phyloP scores from a whole-genome alignment of 345 rosid species.

The Populus euphratica region DNA sequence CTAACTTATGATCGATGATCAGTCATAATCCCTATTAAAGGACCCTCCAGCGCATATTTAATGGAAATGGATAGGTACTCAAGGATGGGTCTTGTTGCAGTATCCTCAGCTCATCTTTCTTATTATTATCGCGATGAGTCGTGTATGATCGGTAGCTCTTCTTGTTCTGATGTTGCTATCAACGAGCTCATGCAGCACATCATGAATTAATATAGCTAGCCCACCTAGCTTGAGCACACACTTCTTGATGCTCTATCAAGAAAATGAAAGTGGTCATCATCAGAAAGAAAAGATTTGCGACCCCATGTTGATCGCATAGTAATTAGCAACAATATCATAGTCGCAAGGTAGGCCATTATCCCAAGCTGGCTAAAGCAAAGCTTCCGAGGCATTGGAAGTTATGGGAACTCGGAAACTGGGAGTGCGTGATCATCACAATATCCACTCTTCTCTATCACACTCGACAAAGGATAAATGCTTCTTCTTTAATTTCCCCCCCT shows the following conservation, averaged over 20 bases:
- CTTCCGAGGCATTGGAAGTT: not conserved
- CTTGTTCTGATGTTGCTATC: too few relatives aligned
- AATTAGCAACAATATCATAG: not conserved
- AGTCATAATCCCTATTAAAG: too few relatives aligned
- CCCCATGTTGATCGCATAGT: conserved; percentile 6
- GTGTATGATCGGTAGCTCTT: too few relatives aligned
- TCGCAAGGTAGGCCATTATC: not conserved
- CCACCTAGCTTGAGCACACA: not conserved
- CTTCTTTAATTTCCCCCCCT: too few relatives aligned
- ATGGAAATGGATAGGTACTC: too few relatives aligned
- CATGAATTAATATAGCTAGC: not conserved
- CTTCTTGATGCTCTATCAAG: not conserved
- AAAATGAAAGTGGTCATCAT: not conserved
- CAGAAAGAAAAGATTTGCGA: not conserved
- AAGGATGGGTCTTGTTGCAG: too few relatives aligned
- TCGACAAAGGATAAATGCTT: too few relatives aligned
- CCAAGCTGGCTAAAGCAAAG: not conserved
- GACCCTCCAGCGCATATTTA: too few relatives aligned
- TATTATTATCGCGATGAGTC: too few relatives aligned
- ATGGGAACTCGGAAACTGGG: not conserved
- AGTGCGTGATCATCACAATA: not conserved
- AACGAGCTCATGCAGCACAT: not conserved
- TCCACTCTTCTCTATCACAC: too few relatives aligned
- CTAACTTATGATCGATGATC: too few relatives aligned
- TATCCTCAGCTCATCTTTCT: too few relatives aligned